phyloP scores from a whole-genome alignment of 1,284 basidiomycete genomes.

The Wallemia mellicola region DNA sequence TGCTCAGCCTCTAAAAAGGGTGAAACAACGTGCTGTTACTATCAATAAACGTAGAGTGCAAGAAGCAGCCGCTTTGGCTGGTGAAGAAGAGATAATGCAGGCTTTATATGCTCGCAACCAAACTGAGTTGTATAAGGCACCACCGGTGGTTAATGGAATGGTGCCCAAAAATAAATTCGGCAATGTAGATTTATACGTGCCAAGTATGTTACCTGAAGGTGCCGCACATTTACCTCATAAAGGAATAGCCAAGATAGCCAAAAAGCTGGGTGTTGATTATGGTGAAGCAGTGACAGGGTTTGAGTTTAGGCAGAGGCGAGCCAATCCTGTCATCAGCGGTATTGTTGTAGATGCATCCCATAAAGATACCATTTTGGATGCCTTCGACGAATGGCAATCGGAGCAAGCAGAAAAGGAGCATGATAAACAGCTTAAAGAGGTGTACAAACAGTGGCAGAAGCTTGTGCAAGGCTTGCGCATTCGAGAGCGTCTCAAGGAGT shows the following conservation, averaged over 20 bases:
- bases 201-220: slow-evolving; percentile 73
- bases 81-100: slow-evolving; percentile 39
- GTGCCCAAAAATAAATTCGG: slow-evolving; percentile 89
- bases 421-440: slow-evolving; percentile 43
- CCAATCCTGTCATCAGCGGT: slow-evolving; percentile 55
- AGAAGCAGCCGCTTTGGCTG: slow-evolving; percentile 25
- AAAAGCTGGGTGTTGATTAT: slow-evolving; percentile 54
- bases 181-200: slow-evolving; percentile 84
- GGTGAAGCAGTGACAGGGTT: slow-evolving; percentile 92
- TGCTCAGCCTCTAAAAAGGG: slow-evolving; percentile 62
- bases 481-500: slow-evolving; percentile 42
- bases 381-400: slow-evolving; percentile 52
- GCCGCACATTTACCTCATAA: slow-evolving; percentile 66
- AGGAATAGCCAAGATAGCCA: slow-evolving; percentile 61
- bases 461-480: slow-evolving; percentile 68
- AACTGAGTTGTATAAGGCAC: slow-evolving; percentile 50
- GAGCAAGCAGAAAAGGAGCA: slow-evolving; percentile 44
- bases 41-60: slow-evolving; percentile 52
- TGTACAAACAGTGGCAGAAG: slow-evolving; percentile 62
- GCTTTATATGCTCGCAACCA: slow-evolving; percentile 62
- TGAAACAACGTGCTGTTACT: slow-evolving; percentile 61
- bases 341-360: slow-evolving; percentile 63
- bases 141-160: slow-evolving; percentile 54
- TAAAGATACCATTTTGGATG: slow-evolving; percentile 41
- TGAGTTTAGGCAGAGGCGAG: slow-evolving; percentile 73